These are phyloP conservation scores for Dictyostelium capitatum DNA, from an alignment of 78 protist genomes.

Conservation along the genomic window DNA sequence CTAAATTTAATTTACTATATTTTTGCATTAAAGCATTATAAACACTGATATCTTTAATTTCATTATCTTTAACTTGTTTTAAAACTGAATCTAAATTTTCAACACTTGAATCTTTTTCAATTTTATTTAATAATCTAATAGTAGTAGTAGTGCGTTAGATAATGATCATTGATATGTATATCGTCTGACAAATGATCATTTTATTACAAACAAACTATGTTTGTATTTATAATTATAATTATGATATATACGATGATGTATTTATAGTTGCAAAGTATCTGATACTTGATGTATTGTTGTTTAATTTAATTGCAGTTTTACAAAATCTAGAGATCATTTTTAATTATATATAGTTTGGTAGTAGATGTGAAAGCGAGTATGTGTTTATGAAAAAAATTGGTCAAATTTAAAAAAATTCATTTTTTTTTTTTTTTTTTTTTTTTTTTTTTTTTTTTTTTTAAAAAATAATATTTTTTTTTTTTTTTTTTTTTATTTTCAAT, in stretches of 20 bases:
- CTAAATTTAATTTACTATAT: conserved; percentile 12
- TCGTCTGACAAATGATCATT: no score
- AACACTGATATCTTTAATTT: conserved; percentile 13
- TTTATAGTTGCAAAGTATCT: neutral
- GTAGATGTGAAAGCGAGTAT: no score
- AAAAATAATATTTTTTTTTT: no score
- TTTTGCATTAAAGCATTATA: conserved; percentile 7
- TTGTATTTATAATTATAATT: neutral
- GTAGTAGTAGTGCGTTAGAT: neutral
- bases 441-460: neutral
- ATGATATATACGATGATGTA: conserved; percentile 1
- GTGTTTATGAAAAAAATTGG: no score
- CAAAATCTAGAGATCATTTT: conserved; percentile 10
- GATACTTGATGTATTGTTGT: neutral
- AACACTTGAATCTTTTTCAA: neutral
- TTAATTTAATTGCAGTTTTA: neutral
- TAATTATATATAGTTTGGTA: neutral
- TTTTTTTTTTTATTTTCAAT: no score
- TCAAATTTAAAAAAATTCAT: no score
- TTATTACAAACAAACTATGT: neutral
- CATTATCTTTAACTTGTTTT: conserved; percentile 18
- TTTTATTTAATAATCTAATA: conserved; percentile 9
- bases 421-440: neutral
- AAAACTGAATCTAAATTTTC: conserved; percentile 12
- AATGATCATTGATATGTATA: no score